Percentiles rank a stretch among this genome's conserved stretches.
Evolutionary conservation across 495 filamentous ascomycete genomes (phyloP).

Genomic region (Xylaria acuta): DNA sequence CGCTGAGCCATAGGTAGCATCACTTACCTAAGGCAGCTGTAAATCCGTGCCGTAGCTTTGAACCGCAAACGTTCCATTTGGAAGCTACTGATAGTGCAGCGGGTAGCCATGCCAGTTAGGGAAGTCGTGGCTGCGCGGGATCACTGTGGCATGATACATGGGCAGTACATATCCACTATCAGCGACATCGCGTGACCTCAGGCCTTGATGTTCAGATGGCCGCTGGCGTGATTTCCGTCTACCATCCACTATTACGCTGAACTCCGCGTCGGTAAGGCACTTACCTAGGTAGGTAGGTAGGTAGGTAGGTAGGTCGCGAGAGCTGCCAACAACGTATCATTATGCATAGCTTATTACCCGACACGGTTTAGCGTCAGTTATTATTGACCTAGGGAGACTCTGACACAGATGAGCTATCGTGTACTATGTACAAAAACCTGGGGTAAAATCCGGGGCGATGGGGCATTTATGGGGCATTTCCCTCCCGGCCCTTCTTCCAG

Average conservation of each 20-base stretch:
- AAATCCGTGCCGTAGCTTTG: not conserved
- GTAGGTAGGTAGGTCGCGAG: not conserved
- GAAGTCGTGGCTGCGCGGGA: slow-evolving; percentile 1
- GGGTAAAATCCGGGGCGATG: slow-evolving; percentile 32
- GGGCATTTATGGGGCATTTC: slow-evolving; percentile 15
- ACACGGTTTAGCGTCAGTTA: slow-evolving; percentile 14
- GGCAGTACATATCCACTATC: slow-evolving; percentile 17
- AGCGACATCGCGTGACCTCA: slow-evolving; percentile 26
- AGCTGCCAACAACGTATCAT: slow-evolving; percentile 27
- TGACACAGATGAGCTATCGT: not conserved
- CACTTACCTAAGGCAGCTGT: not conserved
- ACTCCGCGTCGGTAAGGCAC: slow-evolving; percentile 10
- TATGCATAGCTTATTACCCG: slow-evolving; percentile 23
- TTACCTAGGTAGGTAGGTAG: not conserved
- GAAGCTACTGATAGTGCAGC: not conserved
- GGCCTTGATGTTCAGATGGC: slow-evolving; percentile 17
- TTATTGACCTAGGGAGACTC: slow-evolving; percentile 1
- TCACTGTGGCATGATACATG: slow-evolving; percentile 11
- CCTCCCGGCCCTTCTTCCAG: not conserved
- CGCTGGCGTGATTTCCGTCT: slow-evolving; percentile 25
- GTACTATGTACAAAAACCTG: slow-evolving; percentile 27
- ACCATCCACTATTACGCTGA: slow-evolving; percentile 4
- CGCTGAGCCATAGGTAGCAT: slow-evolving; percentile 10
- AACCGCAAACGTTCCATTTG: not conserved
- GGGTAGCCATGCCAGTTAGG: not conserved